A percentile compares a stretch with the other conserved stretches of the same genome.
These are phyloP conservation scores for Ceratocystis ficicola DNA, from an alignment of 2,329 filamentous ascomycete genomes.

Conservation along the genomic window DNA sequence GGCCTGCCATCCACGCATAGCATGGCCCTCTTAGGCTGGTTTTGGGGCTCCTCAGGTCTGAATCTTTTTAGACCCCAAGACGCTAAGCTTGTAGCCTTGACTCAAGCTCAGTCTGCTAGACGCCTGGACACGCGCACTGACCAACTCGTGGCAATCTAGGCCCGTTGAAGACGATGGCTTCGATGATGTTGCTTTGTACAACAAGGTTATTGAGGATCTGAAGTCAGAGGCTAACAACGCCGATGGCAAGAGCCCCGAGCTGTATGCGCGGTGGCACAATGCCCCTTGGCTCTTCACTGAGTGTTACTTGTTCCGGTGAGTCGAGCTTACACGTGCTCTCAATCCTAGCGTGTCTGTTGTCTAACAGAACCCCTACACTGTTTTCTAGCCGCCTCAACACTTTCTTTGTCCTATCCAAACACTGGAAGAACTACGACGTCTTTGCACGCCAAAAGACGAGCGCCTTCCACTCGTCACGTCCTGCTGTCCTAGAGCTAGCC, in stretches of 20 bases:
- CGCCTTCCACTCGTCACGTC: slow-evolving; percentile 83
- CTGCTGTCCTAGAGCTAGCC: slow-evolving; percentile 72
- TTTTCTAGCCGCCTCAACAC: slow-evolving; percentile 57
- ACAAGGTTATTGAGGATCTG: slow-evolving; percentile 66
- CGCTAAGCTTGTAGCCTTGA: no score
- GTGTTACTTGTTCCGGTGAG: slow-evolving; percentile 79
- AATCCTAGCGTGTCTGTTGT: background rate
- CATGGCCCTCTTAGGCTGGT: no score
- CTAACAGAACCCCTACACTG: background rate
- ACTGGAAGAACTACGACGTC: slow-evolving; percentile 86
- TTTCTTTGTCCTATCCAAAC: slow-evolving; percentile 59
- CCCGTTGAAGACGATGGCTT: slow-evolving; percentile 66
- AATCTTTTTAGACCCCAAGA: no score
- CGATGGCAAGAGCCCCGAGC: slow-evolving; percentile 34
- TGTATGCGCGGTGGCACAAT: slow-evolving; percentile 56
- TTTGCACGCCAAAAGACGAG: slow-evolving; percentile 82
- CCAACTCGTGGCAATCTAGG: slow-evolving; percentile 32
- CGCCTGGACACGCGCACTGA: slow-evolving; percentile 10
- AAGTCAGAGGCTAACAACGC: slow-evolving; percentile 31
- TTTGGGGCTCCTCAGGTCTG: background rate
- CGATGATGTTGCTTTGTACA: slow-evolving; percentile 67
- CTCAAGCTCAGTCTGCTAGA: background rate
- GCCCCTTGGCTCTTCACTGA: slow-evolving; percentile 83
- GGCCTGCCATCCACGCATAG: background rate
- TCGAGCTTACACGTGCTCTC: slow-evolving; percentile 6